These are phyloP conservation scores for Penicillium glabrum DNA, from an alignment of 2,329 filamentous ascomycete species.

Conservation along the genomic window DNA sequence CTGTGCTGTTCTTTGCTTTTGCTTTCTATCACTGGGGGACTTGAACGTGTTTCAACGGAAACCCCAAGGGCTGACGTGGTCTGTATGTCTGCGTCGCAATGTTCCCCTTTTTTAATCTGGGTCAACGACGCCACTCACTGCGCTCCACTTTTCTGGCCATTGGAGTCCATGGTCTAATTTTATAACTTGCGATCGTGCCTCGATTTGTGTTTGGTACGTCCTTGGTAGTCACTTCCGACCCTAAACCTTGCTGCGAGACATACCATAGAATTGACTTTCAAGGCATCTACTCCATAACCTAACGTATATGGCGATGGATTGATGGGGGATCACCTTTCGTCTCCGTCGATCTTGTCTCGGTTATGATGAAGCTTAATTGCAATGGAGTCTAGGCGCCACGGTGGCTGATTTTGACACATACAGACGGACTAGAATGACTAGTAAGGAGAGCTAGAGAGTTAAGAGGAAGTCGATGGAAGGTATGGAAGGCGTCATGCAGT, in stretches of 20 bases:
- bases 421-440: neutral
- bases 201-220: neutral
- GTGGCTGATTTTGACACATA: constrained; percentile 2
- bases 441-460: neutral
- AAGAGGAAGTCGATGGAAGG: neutral
- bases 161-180: constrained; percentile 1
- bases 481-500: neutral
- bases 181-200: neutral
- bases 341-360: constrained; percentile 22
- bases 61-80: constrained; percentile 1
- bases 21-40: neutral
- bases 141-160: neutral
- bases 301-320: neutral
- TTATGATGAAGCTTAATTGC: constrained; percentile 22
- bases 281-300: no score
- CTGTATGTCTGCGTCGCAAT: constrained; percentile 3
- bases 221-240: no score
- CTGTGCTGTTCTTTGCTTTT: no score
- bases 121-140: neutral
- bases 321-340: neutral
- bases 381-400: constrained; percentile 8
- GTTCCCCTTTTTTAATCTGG: constrained; percentile 3
- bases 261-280: neutral
- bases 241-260: no score
- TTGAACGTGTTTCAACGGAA: neutral